A percentile compares a stretch with the other conserved stretches of the same genome.
phyloP scores from a whole-genome alignment of 768 basidiomycete genomes.

The Plicaturopsis crispa region DNA sequence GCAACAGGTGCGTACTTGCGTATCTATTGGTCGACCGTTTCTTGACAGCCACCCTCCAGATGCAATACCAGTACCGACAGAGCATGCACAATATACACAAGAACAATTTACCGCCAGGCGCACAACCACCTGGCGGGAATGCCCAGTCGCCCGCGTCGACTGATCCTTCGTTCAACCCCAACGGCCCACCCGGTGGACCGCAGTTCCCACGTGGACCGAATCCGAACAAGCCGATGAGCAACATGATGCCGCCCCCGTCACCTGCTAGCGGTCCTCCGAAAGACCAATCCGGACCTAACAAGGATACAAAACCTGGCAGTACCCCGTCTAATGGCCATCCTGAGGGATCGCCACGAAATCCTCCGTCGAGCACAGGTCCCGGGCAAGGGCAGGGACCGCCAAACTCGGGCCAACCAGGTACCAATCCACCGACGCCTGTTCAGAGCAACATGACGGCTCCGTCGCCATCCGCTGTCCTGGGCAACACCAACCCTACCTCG shows the following conservation, averaged over 20 bases:
- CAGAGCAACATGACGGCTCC: constrained; percentile 26
- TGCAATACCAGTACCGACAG: constrained; percentile 28
- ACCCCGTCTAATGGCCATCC: constrained; percentile 22
- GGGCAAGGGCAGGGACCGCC: constrained; percentile 18
- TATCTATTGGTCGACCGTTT: constrained; percentile 1
- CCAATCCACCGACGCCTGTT: constrained; percentile 30
- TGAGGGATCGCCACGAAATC: constrained; percentile 38
- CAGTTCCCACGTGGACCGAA: too few species aligned
- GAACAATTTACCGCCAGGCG: constrained; percentile 22
- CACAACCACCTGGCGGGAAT: constrained; percentile 21
- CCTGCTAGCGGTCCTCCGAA: constrained; percentile 30
- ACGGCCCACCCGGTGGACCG: constrained; percentile 20
- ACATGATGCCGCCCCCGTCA: constrained; percentile 48
- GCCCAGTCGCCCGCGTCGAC: constrained; percentile 38
- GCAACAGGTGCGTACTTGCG: constrained; percentile 21
- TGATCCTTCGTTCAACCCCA: constrained; percentile 32
- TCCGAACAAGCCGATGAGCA: too few species aligned
- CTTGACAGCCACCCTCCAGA: too few species aligned
- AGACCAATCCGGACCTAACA: constrained; percentile 21
- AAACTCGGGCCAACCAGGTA: constrained; percentile 12
- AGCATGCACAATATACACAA: constrained; percentile 29
- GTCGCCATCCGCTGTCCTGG: constrained; percentile 27
- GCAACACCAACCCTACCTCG: constrained; percentile 16
- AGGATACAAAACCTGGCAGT: constrained; percentile 16
- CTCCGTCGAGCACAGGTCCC: constrained; percentile 19